Base-by-base conservation (phyloP, 2,329 filamentous ascomycete species). In the Bertia moriformis region DNA sequence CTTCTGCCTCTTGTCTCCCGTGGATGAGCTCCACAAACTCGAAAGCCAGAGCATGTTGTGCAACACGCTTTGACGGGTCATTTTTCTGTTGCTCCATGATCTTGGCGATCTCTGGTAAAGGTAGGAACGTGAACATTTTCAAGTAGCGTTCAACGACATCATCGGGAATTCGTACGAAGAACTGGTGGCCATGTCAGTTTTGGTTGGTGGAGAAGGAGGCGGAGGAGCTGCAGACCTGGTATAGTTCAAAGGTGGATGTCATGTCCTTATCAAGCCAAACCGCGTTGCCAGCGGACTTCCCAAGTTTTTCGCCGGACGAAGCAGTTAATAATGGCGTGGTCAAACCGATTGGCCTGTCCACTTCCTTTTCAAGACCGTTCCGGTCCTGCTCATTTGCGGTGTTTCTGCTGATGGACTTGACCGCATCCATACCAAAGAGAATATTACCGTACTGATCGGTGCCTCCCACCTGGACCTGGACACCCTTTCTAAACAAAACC, bases 201-300 rank as follows among this genome's bases (percentile, higher is more conserved):
- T n/a, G n/a, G n/a, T n/a, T n/a, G n/a, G n/a, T 10, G 7, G 22
- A 27, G 22, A 10, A 10, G 22, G 7, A 10, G n/a, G 22, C 22
- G 22, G n/a, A 10, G 22, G 7, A 27, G 7, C 22, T n/a, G 15
- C 32, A 7, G 7, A 35, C 32, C 15, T 35, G 32, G 48, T 81
- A 81, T 1, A 81, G 62, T 43, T 80, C 73, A 47, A 79, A 82
- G 0, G 67, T 63, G 20, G 66, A 71, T 4, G 77, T 76, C 64
- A 80, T 67, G 35, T 68, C 62, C 38, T 62, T 57, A 47, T 79
- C 72, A 1, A 83, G 62, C 77, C 77, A 82, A 33, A 82, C 60
- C 2, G 76, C 76, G 51, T 81, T 82, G 3, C 76, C 76, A 14
- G 74, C 74, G 37, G 73, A 78, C 51, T 83, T 83, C 18, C 78